A percentile compares a stretch with the other conserved stretches of the same genome.
Conservation (phyloP, 352 stramenopile species). For the Phytophthora cactorum region DNA sequence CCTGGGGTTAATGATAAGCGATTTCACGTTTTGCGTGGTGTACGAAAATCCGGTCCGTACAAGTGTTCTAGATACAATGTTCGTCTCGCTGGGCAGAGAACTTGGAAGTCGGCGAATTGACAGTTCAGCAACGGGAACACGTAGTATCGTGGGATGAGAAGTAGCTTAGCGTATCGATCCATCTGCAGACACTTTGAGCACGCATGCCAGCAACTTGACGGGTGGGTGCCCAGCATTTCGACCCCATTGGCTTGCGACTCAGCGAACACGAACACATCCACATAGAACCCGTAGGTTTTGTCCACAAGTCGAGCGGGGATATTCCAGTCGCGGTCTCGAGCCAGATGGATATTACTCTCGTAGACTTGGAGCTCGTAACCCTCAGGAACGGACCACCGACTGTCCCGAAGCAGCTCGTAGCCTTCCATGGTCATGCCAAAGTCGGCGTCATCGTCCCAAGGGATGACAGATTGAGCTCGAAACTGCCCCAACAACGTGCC, state of each 20-base stretch:
- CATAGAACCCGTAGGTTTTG: slow-evolving; percentile 63
- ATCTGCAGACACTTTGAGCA: slow-evolving; percentile 56
- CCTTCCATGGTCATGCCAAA: slow-evolving; percentile 54
- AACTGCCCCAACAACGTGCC: slow-evolving; percentile 66
- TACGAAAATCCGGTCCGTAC: slow-evolving; percentile 59
- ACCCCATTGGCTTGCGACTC: slow-evolving; percentile 37
- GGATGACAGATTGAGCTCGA: slow-evolving; percentile 53
- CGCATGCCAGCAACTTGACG: slow-evolving; percentile 51
- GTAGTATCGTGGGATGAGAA: slow-evolving; percentile 52
- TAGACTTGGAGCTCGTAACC: slow-evolving; percentile 61
- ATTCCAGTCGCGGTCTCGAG: slow-evolving; percentile 50
- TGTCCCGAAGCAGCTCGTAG: slow-evolving; percentile 47
- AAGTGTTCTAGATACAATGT: slow-evolving; percentile 61
- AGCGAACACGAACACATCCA: slow-evolving; percentile 70
- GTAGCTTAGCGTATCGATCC: slow-evolving; percentile 32
- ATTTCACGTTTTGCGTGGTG: slow-evolving; percentile 19
- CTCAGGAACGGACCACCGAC: slow-evolving; percentile 26
- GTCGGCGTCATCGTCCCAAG: slow-evolving; percentile 63
- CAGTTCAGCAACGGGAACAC: slow-evolving; percentile 59
- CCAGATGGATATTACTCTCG: slow-evolving; percentile 44
- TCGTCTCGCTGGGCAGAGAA: slow-evolving; percentile 54
- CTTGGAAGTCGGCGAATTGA: slow-evolving; percentile 49
- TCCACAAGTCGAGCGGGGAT: slow-evolving; percentile 69
- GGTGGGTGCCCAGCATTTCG: slow-evolving; percentile 42
- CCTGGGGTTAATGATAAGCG: neutral